Evolutionary conservation across 1,284 basidiomycete species (phyloP).

Genomic region (Ustilago loliicola): DNA sequence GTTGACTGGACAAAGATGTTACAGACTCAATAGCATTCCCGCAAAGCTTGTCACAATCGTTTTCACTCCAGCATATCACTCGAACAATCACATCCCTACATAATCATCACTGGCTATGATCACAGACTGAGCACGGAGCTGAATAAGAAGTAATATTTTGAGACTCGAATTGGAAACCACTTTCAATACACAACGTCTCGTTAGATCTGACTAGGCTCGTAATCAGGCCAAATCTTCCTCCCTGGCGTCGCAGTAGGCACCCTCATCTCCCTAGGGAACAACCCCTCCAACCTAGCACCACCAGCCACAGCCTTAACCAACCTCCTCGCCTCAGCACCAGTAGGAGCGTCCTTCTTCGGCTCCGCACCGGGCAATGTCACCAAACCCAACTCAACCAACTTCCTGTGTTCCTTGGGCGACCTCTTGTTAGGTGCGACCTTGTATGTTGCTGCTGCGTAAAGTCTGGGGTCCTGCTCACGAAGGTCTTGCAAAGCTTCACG

Average conservation of each 20-base stretch:
- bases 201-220: slow-evolving; percentile 15
- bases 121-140: not conserved
- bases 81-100: not conserved
- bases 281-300: slow-evolving; percentile 60
- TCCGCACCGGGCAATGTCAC: slow-evolving; percentile 27
- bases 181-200: slow-evolving; percentile 12
- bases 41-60: not conserved
- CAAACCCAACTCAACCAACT: slow-evolving; percentile 58
- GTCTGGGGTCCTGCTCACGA: slow-evolving; percentile 25
- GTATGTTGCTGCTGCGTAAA: slow-evolving; percentile 62
- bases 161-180: not conserved
- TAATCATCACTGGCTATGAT: not conserved
- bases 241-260: slow-evolving; percentile 64
- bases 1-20: slow-evolving; percentile 72
- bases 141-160: not conserved
- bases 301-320: slow-evolving; percentile 53
- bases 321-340: slow-evolving; percentile 49
- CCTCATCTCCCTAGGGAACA: slow-evolving; percentile 68
- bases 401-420: slow-evolving; percentile 61
- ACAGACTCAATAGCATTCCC: not conserved
- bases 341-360: slow-evolving; percentile 39
- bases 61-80: not conserved
- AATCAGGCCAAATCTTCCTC: slow-evolving; percentile 53
- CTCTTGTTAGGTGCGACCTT: slow-evolving; percentile 61
- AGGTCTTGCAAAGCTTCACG: slow-evolving; percentile 62